Evolutionary conservation across 2,329 filamentous ascomycete species (phyloP).

Genomic region (Cercospora citrullina): DNA sequence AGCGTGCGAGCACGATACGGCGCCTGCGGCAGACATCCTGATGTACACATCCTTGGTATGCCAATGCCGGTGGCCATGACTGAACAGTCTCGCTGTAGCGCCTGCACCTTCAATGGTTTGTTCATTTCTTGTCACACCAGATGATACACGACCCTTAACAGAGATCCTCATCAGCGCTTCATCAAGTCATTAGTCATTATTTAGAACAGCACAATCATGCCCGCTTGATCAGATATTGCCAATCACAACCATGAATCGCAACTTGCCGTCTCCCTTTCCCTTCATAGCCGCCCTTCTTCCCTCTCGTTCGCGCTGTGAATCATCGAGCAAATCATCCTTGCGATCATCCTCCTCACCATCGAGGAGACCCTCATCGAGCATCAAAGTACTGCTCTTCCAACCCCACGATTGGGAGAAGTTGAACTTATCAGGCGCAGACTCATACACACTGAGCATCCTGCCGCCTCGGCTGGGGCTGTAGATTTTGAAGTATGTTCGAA

Average conservation of each 20-base stretch:
- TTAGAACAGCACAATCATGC: not conserved
- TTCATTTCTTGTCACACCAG: not conserved
- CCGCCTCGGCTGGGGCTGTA: conserved; percentile 61
- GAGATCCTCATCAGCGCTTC: not conserved
- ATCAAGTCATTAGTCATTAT: not conserved
- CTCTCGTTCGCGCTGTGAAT: conserved; percentile 18
- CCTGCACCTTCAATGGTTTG: not conserved
- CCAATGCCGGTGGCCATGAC: too few species aligned
- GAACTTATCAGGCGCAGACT: conserved; percentile 58
- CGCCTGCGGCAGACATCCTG: not conserved
- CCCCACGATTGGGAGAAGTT: conserved; percentile 63
- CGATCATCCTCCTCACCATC: conserved; percentile 40
- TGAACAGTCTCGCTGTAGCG: not conserved
- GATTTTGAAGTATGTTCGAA: conserved; percentile 63
- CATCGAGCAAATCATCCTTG: conserved; percentile 36
- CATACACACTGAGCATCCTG: conserved; percentile 59
- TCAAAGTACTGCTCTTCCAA: conserved; percentile 61
- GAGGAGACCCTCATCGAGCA: conserved; percentile 52
- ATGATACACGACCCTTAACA: not conserved
- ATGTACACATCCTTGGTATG: not conserved
- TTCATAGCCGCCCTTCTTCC: conserved; percentile 27
- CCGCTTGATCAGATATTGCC: conserved; percentile 46
- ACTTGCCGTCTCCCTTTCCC: conserved; percentile 50
- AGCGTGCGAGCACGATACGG: not conserved
- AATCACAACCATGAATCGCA: conserved; percentile 62